phyloP scores from a whole-genome alignment of 116 monocot genomes.

The Thalassia testudinum region DNA sequence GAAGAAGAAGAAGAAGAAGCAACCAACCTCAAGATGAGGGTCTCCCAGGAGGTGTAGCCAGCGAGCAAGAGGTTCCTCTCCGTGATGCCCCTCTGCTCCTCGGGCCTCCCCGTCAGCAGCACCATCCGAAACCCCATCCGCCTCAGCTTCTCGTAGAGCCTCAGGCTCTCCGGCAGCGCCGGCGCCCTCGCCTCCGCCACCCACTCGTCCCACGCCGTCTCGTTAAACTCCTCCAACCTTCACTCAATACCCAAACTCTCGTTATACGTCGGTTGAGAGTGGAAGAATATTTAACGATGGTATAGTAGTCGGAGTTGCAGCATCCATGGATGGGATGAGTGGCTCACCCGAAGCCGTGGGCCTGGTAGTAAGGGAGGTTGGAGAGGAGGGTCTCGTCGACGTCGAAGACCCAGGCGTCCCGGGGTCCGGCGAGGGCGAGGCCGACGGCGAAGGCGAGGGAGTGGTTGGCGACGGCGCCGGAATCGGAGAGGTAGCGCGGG shows the following conservation, averaged over 20 bases:
- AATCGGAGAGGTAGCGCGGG: too few species aligned
- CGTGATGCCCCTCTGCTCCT: constrained; percentile 22
- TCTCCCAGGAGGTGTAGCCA: constrained; percentile 22
- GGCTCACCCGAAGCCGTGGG: constrained; percentile 50
- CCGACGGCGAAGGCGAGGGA: constrained; percentile 12
- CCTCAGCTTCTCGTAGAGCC: constrained; percentile 17
- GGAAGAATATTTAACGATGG: too few species aligned
- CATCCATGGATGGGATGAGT: too few species aligned
- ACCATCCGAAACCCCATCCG: constrained; percentile 23
- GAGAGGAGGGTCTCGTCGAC: too few species aligned
- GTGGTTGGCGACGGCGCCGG: constrained; percentile 7
- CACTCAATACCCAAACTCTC: too few species aligned
- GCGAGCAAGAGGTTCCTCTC: constrained; percentile 12
- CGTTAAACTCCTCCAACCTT: neutral
- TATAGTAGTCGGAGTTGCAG: too few species aligned
- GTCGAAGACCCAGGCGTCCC: constrained; percentile 31
- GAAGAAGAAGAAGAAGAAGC: too few species aligned
- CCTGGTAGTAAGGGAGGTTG: too few species aligned
- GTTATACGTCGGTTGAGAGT: too few species aligned
- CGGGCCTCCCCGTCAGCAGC: constrained; percentile 23
- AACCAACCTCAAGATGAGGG: constrained; percentile 5
- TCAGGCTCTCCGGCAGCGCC: constrained; percentile 9
- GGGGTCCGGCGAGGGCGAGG: neutral
- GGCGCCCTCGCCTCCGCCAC: constrained; percentile 10
- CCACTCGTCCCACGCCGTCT: constrained; percentile 17